A percentile compares a stretch with the other conserved stretches of the same genome.
phyloP scores from a whole-genome alignment of 2,329 filamentous ascomycete genomes.

The Neonectria sp. region DNA sequence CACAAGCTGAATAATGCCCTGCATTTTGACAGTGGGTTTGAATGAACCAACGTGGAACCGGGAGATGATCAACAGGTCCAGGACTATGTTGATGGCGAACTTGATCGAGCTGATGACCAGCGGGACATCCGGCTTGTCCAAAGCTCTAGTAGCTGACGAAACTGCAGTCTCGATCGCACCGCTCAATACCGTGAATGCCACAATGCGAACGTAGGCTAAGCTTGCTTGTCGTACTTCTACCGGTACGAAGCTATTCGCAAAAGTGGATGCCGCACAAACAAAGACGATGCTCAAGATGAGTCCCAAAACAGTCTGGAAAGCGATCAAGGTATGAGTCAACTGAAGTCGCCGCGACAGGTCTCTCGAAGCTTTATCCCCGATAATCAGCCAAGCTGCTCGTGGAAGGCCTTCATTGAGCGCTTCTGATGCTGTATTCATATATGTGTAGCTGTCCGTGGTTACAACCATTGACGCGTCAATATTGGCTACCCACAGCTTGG shows the following conservation, averaged over 20 bases:
- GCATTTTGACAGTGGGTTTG: slow-evolving; percentile 73
- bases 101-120: slow-evolving; percentile 75
- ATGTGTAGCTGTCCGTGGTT: slow-evolving; percentile 70
- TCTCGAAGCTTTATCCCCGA: slow-evolving; percentile 74
- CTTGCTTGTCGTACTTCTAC: slow-evolving; percentile 68
- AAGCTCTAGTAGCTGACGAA: slow-evolving; percentile 71
- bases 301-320: slow-evolving; percentile 72
- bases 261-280: slow-evolving; percentile 64
- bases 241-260: slow-evolving; percentile 76
- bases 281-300: slow-evolving; percentile 74
- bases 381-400: slow-evolving; percentile 77
- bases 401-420: slow-evolving; percentile 82
- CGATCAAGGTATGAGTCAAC: slow-evolving; percentile 74
- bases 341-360: slow-evolving; percentile 65
- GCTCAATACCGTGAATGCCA: slow-evolving; percentile 73
- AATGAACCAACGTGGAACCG: slow-evolving; percentile 71
- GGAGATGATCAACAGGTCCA: slow-evolving; percentile 78
- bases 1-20: slow-evolving; percentile 74
- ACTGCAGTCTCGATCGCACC: slow-evolving; percentile 76
- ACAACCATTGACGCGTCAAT: slow-evolving; percentile 70
- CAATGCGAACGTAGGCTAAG: slow-evolving; percentile 76
- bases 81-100: slow-evolving; percentile 76
- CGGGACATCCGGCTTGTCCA: slow-evolving; percentile 80
- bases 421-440: slow-evolving; percentile 77
- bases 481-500: slow-evolving; percentile 79